A percentile compares a stretch with the other conserved stretches of the same genome.
phyloP scores from a whole-genome alignment of 2,329 filamentous ascomycete genomes.

The Aspergillus thermomutatus region DNA sequence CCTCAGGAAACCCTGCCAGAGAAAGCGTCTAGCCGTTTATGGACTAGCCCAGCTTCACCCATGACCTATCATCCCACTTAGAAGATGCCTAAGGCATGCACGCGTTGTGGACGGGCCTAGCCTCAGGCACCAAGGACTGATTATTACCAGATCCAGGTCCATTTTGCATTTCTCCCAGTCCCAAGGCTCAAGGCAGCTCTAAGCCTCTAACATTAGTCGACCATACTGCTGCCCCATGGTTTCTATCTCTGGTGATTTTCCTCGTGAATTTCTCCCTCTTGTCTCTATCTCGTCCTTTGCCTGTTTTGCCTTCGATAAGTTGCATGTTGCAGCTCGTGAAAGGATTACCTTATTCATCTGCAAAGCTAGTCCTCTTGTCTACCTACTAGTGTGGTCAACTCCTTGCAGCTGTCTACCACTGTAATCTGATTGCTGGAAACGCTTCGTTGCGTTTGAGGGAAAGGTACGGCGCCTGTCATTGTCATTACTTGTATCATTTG shows the following conservation, averaged over 20 bases:
- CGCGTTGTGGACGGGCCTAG: not conserved
- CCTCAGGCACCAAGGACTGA: not conserved
- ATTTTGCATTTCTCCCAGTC: constrained; percentile 5
- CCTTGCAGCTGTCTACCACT: constrained; percentile 18
- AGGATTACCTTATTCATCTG: not conserved
- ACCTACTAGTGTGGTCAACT: not conserved
- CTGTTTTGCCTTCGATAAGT: not conserved
- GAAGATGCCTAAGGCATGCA: not conserved
- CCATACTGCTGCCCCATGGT: not conserved
- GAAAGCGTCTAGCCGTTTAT: not conserved
- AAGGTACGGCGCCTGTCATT: constrained; percentile 12
- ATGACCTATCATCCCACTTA: not conserved
- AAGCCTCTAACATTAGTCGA: too few species aligned
- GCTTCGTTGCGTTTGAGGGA: constrained; percentile 11
- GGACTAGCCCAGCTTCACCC: not conserved
- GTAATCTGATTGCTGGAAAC: constrained; percentile 13
- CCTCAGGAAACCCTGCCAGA: not conserved
- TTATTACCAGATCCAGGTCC: not conserved
- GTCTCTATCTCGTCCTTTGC: not conserved
- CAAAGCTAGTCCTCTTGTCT: not conserved
- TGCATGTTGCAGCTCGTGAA: not conserved
- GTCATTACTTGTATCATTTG: not conserved
- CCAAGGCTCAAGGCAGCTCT: not conserved
- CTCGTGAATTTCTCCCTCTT: constrained; percentile 5
- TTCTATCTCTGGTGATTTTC: constrained; percentile 1